Evolutionary conservation across 208 protist species (phyloP).

Genomic region (Wallacemonas collosoma): DNA sequence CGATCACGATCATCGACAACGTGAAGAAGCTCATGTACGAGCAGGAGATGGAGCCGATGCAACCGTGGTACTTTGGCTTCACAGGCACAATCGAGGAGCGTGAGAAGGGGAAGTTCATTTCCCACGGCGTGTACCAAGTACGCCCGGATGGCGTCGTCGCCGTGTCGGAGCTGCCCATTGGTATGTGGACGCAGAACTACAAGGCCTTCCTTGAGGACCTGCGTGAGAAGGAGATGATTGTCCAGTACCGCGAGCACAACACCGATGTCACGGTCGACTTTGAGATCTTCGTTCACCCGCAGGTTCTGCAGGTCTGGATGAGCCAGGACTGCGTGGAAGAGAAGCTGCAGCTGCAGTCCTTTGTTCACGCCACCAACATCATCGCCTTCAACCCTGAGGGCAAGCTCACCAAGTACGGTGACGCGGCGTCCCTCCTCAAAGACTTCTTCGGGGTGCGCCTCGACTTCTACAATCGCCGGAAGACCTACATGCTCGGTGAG

Average conservation of each 20-base stretch:
- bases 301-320: slow-evolving; percentile 80
- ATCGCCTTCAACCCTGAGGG: slow-evolving; percentile 96
- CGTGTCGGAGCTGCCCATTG: slow-evolving; percentile 98
- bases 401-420: slow-evolving; percentile 95
- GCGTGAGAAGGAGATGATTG: slow-evolving; percentile 85
- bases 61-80: slow-evolving; percentile 99
- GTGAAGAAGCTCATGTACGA: slow-evolving; percentile 84
- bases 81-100: slow-evolving; percentile 86
- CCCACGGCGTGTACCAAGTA: slow-evolving; percentile 61
- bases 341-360: slow-evolving; percentile 90
- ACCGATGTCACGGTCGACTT: slow-evolving; percentile 97
- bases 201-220: slow-evolving; percentile 96
- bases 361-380: slow-evolving; percentile 97
- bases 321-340: slow-evolving; percentile 87
- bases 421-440: slow-evolving; percentile 94
- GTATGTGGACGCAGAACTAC: slow-evolving; percentile 96
- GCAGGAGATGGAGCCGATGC: slow-evolving; percentile 77
- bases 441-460: slow-evolving; percentile 98
- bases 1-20: slow-evolving; percentile 95
- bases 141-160: slow-evolving; percentile 84
- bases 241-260: slow-evolving; percentile 97
- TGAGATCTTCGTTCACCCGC: slow-evolving; percentile 89
- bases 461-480: slow-evolving; percentile 97
- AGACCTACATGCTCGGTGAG: slow-evolving; percentile 91
- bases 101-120: slow-evolving; percentile 84